Evolutionary conservation across 2,329 filamentous ascomycete species (phyloP).

Genomic region (Tolypocladium ovalisporum): DNA sequence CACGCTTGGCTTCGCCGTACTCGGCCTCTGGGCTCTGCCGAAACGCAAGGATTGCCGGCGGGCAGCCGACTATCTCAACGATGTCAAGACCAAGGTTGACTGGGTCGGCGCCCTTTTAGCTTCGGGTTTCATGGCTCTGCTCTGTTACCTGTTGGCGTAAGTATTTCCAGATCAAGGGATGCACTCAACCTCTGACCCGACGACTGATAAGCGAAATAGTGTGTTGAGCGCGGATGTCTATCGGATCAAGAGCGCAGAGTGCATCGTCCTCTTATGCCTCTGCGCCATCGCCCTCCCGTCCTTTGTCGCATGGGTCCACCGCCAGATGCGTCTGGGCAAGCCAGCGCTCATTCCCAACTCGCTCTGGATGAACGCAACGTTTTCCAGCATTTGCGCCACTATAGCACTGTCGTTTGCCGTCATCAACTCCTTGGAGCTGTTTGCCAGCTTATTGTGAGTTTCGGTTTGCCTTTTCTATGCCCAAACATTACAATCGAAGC

Average conservation of each 20-base stretch:
- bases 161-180: conserved; percentile 9
- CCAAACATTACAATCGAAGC: not conserved
- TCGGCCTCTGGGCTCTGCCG: conserved; percentile 25
- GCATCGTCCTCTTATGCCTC: conserved; percentile 33
- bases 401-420: conserved; percentile 34
- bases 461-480: not conserved
- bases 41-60: not conserved
- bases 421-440: conserved; percentile 34
- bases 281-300: conserved; percentile 29
- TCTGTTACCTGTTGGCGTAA: conserved; percentile 44
- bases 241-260: conserved; percentile 29
- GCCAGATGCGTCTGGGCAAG: conserved; percentile 29
- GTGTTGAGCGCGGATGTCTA: conserved; percentile 25
- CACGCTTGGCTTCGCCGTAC: conserved; percentile 20
- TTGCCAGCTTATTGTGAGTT: conserved; percentile 36
- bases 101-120: conserved; percentile 41
- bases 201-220: conserved; percentile 4
- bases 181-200: not conserved
- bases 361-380: conserved; percentile 46
- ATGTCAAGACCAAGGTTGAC: conserved; percentile 32
- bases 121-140: conserved; percentile 31
- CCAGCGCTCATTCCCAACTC: conserved; percentile 52
- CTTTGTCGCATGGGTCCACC: conserved; percentile 44
- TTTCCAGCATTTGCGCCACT: conserved; percentile 42
- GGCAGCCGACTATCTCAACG: conserved; percentile 10